A percentile compares a stretch with the other conserved stretches of the same genome.
These are phyloP conservation scores for Aspergillus calidoustus DNA, from an alignment of 2,329 filamentous ascomycete genomes.

Conservation along the genomic window DNA sequence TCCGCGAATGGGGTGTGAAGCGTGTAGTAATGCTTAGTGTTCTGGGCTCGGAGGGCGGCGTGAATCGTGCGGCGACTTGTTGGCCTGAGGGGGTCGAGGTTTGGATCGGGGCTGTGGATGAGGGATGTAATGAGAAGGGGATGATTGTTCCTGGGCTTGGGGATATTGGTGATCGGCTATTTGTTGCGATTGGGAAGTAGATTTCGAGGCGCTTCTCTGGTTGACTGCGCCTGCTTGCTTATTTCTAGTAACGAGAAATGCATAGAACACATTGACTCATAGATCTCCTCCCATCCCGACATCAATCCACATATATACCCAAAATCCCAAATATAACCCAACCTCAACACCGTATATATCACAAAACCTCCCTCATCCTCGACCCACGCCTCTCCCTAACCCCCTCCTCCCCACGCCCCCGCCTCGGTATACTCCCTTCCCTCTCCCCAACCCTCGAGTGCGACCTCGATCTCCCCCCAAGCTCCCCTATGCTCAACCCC, in stretches of 20 bases:
- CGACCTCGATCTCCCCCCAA: neutral
- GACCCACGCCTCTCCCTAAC: neutral
- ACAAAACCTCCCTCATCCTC: neutral
- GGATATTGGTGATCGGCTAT: slow-evolving; percentile 88
- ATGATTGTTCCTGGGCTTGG: slow-evolving; percentile 92
- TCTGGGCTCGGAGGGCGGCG: slow-evolving; percentile 72
- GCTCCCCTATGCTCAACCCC: slow-evolving; percentile 1
- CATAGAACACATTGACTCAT: too few species aligned
- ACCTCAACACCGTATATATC: neutral
- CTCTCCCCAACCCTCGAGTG: neutral
- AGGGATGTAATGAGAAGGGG: slow-evolving; percentile 70
- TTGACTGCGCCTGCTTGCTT: too few species aligned
- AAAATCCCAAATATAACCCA: neutral
- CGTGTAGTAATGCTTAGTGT: slow-evolving; percentile 77
- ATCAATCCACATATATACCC: neutral
- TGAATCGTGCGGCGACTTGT: slow-evolving; percentile 71
- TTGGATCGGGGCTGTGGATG: slow-evolving; percentile 82
- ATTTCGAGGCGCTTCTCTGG: neutral
- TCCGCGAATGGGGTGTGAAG: slow-evolving; percentile 90
- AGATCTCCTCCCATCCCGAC: neutral
- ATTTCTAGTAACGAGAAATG: too few species aligned
- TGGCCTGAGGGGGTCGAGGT: slow-evolving; percentile 69
- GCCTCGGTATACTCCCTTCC: neutral
- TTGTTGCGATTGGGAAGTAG: slow-evolving; percentile 84
- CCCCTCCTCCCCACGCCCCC: neutral